Evolutionary conservation across 805 yeast genomes (phyloP).

Genomic region (Pichia nakasei): DNA sequence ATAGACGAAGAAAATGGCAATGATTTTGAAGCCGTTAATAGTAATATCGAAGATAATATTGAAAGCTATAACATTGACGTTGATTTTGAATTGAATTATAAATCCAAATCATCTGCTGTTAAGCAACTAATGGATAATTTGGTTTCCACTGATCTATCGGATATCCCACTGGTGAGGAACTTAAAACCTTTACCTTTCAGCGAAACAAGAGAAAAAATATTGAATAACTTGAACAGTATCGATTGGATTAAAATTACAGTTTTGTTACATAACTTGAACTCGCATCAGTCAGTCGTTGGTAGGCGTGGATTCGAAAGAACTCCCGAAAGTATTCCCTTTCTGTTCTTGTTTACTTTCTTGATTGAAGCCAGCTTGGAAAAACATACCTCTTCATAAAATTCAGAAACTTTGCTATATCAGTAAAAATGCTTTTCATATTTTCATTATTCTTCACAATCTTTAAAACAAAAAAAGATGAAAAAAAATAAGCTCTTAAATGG

Average conservation of each 20-base stretch:
- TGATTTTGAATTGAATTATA: conserved; percentile 10
- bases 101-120: conserved; percentile 2
- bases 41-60: not conserved
- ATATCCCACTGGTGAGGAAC: conserved; percentile 9
- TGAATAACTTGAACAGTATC: conserved; percentile 48
- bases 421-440: not conserved
- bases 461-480: too few species aligned
- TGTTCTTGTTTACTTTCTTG: conserved; percentile 36
- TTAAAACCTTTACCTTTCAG: conserved; percentile 20
- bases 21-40: not conserved
- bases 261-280: conserved; percentile 60
- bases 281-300: conserved; percentile 84
- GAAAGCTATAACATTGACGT: conserved; percentile 8
- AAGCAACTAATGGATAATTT: not conserved
- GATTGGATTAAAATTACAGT: conserved; percentile 76
- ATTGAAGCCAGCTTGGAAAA: conserved; percentile 1
- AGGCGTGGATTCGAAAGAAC: conserved; percentile 54
- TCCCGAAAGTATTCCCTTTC: conserved; percentile 40
- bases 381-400: not conserved
- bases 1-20: not conserved
- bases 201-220: conserved; percentile 26
- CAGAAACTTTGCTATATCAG: too few species aligned
- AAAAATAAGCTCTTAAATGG: too few species aligned
- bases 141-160: conserved; percentile 2
- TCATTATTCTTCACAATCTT: not conserved